A percentile compares a stretch with the other conserved stretches of the same genome.
These are phyloP conservation scores for Collariella sp. DNA, from an alignment of 495 filamentous ascomycete genomes.

Conservation along the genomic window DNA sequence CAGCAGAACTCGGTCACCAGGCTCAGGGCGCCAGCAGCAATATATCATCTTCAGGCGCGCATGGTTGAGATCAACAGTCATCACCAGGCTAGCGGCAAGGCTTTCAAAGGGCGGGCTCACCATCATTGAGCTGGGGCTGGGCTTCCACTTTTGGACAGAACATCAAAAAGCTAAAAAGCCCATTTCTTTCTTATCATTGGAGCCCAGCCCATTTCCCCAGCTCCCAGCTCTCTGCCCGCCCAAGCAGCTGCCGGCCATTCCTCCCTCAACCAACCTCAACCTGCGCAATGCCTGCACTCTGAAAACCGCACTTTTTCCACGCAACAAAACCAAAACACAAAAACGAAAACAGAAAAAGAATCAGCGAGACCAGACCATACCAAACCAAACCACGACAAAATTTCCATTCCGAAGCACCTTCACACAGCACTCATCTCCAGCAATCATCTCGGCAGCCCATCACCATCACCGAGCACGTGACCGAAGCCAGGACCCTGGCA, in stretches of 20 bases:
- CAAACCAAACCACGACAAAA: too few relatives aligned
- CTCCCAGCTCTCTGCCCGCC: too few relatives aligned
- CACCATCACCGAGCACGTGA: constrained; percentile 16
- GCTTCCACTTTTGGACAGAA: not conserved
- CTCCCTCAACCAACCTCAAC: not conserved
- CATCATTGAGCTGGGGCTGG: not conserved
- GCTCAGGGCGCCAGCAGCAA: not conserved
- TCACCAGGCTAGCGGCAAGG: not conserved
- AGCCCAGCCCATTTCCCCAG: not conserved
- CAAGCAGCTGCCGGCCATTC: not conserved
- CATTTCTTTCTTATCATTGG: not conserved
- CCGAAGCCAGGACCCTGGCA: not conserved
- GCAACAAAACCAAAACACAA: not conserved
- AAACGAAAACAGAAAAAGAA: not conserved
- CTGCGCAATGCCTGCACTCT: not conserved
- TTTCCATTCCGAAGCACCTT: not conserved
- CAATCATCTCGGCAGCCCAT: not conserved
- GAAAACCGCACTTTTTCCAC: not conserved
- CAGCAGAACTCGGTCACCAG: not conserved
- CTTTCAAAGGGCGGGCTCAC: not conserved
- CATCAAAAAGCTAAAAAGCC: not conserved
- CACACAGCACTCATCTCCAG: not conserved
- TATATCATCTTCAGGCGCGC: not conserved
- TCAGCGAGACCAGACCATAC: not conserved
- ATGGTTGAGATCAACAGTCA: not conserved